Conservation (phyloP, 2,329 filamentous ascomycete genomes). For the Colletotrichum viniferum region DNA sequence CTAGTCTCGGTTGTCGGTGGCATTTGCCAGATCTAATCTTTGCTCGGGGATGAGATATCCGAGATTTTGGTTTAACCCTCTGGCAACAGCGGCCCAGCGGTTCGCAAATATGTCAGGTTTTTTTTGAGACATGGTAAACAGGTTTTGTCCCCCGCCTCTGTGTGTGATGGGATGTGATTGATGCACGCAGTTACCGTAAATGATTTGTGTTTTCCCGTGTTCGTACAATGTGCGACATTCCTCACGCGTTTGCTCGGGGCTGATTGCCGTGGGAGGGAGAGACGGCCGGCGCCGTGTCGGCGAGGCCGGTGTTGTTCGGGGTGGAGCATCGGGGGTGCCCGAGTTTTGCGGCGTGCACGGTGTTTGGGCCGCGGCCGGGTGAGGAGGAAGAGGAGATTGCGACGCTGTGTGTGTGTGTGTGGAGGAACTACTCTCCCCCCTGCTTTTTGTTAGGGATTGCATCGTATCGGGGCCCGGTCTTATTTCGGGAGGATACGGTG, state of each 20-base stretch:
- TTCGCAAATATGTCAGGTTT: neutral
- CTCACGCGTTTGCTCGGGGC: neutral
- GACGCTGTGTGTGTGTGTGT: neutral
- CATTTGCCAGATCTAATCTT: neutral
- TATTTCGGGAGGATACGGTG: neutral
- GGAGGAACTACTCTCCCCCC: slow-evolving; percentile 6
- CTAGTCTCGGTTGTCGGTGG: slow-evolving; percentile 12
- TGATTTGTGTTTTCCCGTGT: neutral
- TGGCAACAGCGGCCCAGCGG: neutral
- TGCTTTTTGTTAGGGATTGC: neutral
- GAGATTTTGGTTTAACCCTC: neutral
- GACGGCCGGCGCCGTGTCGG: neutral
- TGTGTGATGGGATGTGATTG: neutral
- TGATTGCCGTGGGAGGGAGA: neutral
- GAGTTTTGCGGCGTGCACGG: neutral
- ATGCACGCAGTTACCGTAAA: neutral
- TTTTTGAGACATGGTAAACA: neutral
- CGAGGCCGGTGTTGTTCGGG: neutral
- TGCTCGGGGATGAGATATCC: neutral
- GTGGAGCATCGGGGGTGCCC: neutral
- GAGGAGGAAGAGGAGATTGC: neutral
- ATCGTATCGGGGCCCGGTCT: neutral
- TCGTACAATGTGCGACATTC: neutral
- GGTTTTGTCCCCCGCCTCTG: neutral
- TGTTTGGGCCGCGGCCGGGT: neutral